Evolutionary conservation across 1,284 basidiomycete genomes (phyloP).

Genomic region (Ceratobasidium papillatum): DNA sequence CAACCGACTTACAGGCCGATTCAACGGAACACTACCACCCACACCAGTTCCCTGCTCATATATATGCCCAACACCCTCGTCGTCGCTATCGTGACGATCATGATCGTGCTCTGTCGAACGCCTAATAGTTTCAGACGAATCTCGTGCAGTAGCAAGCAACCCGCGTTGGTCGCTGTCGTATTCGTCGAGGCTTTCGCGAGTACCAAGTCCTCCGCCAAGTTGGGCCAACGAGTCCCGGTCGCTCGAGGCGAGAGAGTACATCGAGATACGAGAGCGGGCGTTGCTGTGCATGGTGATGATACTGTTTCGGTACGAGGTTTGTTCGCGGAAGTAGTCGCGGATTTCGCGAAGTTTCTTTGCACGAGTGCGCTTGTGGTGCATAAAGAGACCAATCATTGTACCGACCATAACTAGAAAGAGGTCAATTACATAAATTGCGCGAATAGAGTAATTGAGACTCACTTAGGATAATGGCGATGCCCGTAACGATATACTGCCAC

Average conservation of each 20-base stretch:
- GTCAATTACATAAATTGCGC: neutral
- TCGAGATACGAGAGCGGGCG: constrained; percentile 43
- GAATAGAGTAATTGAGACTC: constrained; percentile 44
- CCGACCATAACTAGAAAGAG: constrained; percentile 55
- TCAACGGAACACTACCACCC: neutral
- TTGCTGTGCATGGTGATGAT: constrained; percentile 55
- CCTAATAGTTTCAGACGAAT: neutral
- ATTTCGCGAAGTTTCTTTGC: constrained; percentile 58
- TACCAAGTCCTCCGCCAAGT: constrained; percentile 11
- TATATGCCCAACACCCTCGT: constrained; percentile 6
- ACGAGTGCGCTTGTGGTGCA: constrained; percentile 62
- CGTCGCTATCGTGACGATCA: constrained; percentile 9
- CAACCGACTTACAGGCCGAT: neutral
- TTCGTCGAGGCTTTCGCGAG: constrained; percentile 13
- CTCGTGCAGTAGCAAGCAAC: neutral
- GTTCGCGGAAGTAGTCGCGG: constrained; percentile 65
- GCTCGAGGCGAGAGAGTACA: constrained; percentile 24
- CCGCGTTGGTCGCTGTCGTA: constrained; percentile 7
- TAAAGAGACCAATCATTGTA: constrained; percentile 57
- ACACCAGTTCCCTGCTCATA: constrained; percentile 7
- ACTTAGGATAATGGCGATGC: constrained; percentile 56
- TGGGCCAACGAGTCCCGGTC: constrained; percentile 15
- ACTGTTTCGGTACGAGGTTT: constrained; percentile 54
- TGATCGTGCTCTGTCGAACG: neutral
- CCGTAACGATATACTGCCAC: constrained; percentile 60